Evolutionary conservation across 2,329 filamentous ascomycete species (phyloP).

Genomic region (Arthrobotrys musiformis): DNA sequence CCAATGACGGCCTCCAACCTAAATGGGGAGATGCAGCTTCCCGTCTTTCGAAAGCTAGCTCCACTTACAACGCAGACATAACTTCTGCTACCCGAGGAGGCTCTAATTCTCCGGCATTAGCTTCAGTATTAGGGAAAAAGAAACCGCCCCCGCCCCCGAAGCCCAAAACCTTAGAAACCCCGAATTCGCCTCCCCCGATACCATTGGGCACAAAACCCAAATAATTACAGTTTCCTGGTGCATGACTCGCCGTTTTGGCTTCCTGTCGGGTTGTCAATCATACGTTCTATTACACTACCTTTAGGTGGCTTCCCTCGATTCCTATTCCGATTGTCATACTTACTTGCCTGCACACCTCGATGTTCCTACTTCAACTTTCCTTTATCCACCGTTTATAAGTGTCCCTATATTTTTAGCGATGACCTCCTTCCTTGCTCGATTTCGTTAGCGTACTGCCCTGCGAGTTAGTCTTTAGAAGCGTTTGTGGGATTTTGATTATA

Average conservation of each 20-base stretch:
- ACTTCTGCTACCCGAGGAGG: background rate
- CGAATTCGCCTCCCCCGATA: slow-evolving; percentile 19
- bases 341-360: background rate
- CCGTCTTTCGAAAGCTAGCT: slow-evolving; percentile 3
- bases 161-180: slow-evolving; percentile 17
- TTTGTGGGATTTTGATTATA: background rate
- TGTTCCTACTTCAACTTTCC: background rate
- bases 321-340: background rate
- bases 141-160: slow-evolving; percentile 58
- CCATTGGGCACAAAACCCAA: slow-evolving; percentile 44
- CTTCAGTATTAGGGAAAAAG: slow-evolving; percentile 44
- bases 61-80: background rate
- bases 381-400: background rate
- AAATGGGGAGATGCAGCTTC: slow-evolving; percentile 35
- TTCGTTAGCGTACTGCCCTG: background rate
- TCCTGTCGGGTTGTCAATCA: background rate
- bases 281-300: background rate
- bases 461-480: background rate
- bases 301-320: background rate
- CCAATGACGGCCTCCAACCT: slow-evolving; percentile 13
- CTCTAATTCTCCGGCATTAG: slow-evolving; percentile 4
- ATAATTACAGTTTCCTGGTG: background rate
- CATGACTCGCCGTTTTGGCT: background rate
- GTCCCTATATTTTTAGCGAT: background rate
- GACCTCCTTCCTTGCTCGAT: background rate